Base-by-base conservation (phyloP, 2,329 filamentous ascomycete genomes). In the Aspergillus aculeatus region DNA sequence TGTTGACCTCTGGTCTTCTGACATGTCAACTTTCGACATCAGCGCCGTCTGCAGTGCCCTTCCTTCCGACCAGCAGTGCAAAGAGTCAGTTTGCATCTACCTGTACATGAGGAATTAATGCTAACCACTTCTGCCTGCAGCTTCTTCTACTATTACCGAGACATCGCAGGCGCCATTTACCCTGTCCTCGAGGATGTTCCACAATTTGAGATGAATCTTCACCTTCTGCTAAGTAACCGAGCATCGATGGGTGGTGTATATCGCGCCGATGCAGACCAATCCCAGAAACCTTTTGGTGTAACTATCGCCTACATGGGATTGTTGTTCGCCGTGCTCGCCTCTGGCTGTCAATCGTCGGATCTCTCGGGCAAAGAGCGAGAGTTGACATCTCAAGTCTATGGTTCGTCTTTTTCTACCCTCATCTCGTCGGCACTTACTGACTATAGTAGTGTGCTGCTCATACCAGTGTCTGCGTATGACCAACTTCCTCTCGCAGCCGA, bases 391-490 rank as follows among this genome's bases (percentile, higher is more conserved):
- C 85, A 87, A 67, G 85, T 88, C 31, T 87, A 86, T 69, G 80
- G 82, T 84, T 75, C 64, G 78, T 69, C 11, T 24, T 55, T 2
- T 38, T 14, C n/a, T 53, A n/a, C 10, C 47, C 23, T 10, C 50
- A 3, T 31, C 21, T 12, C 10, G n/a, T 7, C 12, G 57, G 32
- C 14, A 29, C 4, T n/a, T 35, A 19, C 26, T 38, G 56, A 75
- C 79, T 55, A 79, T 61, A 49, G 57, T 53, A 83, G 82, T 87
- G 4, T 88, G 85, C 73, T 88, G 85, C 71, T 85, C 84, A 52
- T 87, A 87, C 62, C 85, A 88, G 69, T 87, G 85, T 66, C 76
- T 87, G 26, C 82, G 85, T 19, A 84, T 86, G 72, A 85, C 83
- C 24, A 88, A 88, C 64, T 88, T 87, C 68, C 69, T 88, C 7